These are phyloP conservation scores for Paramecium pentaurelia DNA, from an alignment of 73 alveolate genomes.

Conservation along the genomic window DNA sequence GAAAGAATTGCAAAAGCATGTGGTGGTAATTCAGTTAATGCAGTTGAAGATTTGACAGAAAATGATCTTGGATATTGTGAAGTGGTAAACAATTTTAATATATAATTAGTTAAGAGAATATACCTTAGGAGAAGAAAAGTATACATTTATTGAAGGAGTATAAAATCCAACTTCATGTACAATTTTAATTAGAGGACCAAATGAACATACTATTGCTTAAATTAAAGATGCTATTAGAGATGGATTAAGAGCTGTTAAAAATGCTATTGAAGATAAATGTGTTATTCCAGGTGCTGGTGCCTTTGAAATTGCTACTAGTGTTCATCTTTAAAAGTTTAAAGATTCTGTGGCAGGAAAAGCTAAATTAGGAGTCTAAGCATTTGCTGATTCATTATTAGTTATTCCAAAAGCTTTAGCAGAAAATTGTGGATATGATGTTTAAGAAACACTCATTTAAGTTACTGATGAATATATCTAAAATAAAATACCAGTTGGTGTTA, in stretches of 20 bases:
- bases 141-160: constrained; percentile 99
- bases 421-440: constrained; percentile 92
- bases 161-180: constrained; percentile 99
- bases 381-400: constrained; percentile 90
- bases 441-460: constrained; percentile 82
- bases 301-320: constrained; percentile 94
- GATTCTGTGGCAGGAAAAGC: constrained; percentile 79
- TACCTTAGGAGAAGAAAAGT: constrained; percentile 97
- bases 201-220: constrained; percentile 98
- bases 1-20: constrained; percentile 99
- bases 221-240: constrained; percentile 99
- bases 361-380: constrained; percentile 90
- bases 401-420: constrained; percentile 92
- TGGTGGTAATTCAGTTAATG: constrained; percentile 99
- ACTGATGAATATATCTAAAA: constrained; percentile 73
- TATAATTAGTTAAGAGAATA: constrained; percentile 94
- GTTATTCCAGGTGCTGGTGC: constrained; percentile 99
- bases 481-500: constrained; percentile 89
- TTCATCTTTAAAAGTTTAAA: constrained; percentile 70
- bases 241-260: constrained; percentile 99
- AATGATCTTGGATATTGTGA: constrained; percentile 93
- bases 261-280: constrained; percentile 94
- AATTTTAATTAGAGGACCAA: constrained; percentile 97
- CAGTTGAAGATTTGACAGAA: constrained; percentile 96
- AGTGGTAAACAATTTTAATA: constrained; percentile 37